Evolutionary conservation across 2,329 filamentous ascomycete genomes (phyloP).

Genomic region (Rhynchosporium graminicola): DNA sequence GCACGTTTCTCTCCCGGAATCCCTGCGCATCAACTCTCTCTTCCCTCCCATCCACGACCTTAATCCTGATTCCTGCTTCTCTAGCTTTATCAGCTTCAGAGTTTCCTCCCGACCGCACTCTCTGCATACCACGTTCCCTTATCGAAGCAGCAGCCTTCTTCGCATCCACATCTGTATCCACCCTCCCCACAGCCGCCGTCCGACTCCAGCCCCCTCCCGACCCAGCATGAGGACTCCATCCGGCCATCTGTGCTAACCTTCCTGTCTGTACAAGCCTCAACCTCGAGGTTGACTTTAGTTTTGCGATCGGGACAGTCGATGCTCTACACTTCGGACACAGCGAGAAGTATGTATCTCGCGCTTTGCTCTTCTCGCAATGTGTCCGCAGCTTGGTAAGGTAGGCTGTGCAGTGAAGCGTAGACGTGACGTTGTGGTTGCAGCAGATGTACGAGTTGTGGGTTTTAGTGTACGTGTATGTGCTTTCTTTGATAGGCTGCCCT

Average conservation of each 20-base stretch:
- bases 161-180: background rate
- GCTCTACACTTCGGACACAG: conserved; percentile 10
- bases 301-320: background rate
- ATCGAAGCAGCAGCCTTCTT: background rate
- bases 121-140: too few relatives aligned
- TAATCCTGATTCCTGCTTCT: background rate
- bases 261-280: background rate
- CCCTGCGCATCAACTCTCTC: conserved; percentile 10
- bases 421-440: conserved; percentile 11
- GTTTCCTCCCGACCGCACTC: background rate
- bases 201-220: background rate
- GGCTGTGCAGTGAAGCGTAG: background rate
- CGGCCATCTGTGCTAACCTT: too few relatives aligned
- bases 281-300: background rate
- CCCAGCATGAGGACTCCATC: background rate
- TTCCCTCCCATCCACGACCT: background rate
- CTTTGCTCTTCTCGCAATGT: conserved; percentile 4
- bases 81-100: background rate
- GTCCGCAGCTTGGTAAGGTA: conserved; percentile 6
- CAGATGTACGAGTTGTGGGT: background rate
- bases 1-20: conserved; percentile 1
- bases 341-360: conserved; percentile 2
- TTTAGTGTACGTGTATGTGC: conserved; percentile 5
- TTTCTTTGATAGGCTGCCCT: too few relatives aligned
- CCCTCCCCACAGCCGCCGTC: conserved; percentile 1